Percentiles rank a stretch among this genome's conserved stretches.
Evolutionary conservation across 257 asterid genomes (phyloP).

Genomic region (Thymus quinquecostatus): DNA sequence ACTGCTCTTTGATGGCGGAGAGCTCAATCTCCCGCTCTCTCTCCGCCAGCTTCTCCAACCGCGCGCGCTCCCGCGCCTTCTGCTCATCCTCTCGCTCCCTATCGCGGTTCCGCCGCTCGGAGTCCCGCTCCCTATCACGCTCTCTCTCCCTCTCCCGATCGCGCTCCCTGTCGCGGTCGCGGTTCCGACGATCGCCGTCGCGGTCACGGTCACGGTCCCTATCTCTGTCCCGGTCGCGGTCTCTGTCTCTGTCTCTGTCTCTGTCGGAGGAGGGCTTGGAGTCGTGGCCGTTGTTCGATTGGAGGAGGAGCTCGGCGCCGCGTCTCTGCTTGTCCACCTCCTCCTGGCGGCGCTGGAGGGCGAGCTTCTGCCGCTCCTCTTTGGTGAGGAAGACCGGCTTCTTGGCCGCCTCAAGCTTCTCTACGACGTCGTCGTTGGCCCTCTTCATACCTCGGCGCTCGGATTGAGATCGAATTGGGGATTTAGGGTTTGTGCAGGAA

Average conservation of each 20-base stretch:
- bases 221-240: constrained; percentile 41
- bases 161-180: constrained; percentile 40
- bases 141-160: constrained; percentile 42
- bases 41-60: constrained; percentile 53
- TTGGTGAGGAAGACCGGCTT: constrained; percentile 76
- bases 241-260: constrained; percentile 26
- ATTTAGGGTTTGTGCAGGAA: constrained; percentile 35
- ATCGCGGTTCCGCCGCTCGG: constrained; percentile 56
- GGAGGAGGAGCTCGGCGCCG: constrained; percentile 46
- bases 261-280: constrained; percentile 33
- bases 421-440: constrained; percentile 31
- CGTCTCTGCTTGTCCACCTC: constrained; percentile 59
- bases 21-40: constrained; percentile 59
- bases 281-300: constrained; percentile 29
- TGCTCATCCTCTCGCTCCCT: constrained; percentile 55
- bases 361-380: constrained; percentile 69
- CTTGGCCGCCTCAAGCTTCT: constrained; percentile 41
- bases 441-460: constrained; percentile 39
- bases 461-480: constrained; percentile 23
- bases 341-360: constrained; percentile 68
- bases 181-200: constrained; percentile 43
- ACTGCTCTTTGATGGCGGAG: constrained; percentile 57
- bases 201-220: constrained; percentile 39
- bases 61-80: constrained; percentile 58
- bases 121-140: constrained; percentile 42